Conservation (phyloP, 441 rosid species). For the Theobroma grandiflorum region DNA sequence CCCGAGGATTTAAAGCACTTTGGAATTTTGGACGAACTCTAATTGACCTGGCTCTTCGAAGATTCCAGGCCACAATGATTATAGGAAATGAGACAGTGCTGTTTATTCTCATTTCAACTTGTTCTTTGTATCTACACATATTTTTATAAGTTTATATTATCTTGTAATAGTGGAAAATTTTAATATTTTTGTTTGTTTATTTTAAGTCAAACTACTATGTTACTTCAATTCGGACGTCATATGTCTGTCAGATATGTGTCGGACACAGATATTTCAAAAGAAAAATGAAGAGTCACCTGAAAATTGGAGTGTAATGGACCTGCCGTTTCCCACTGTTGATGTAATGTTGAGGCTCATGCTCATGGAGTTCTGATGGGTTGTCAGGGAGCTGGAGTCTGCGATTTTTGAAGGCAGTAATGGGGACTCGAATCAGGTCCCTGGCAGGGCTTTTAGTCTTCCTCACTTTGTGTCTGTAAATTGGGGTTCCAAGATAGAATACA, state of each 20-base stretch:
- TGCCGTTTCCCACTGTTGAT: constrained; percentile 62
- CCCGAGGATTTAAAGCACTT: constrained; percentile 22
- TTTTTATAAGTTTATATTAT: not conserved
- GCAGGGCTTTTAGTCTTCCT: constrained; percentile 69
- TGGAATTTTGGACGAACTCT: constrained; percentile 4
- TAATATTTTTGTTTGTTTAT: not conserved
- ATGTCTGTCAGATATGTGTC: too few relatives aligned
- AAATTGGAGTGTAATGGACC: constrained; percentile 64
- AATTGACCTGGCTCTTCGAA: not conserved
- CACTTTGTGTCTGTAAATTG: constrained; percentile 78
- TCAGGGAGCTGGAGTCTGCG: constrained; percentile 62
- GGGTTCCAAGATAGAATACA: constrained; percentile 81
- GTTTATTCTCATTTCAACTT: not conserved
- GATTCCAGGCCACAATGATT: constrained; percentile 31
- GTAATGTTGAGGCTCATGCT: constrained; percentile 63
- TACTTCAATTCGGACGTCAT: too few relatives aligned
- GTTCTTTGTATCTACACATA: not conserved
- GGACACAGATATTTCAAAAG: not conserved
- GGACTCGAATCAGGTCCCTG: constrained; percentile 63
- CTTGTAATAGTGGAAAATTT: not conserved
- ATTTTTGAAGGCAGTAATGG: constrained; percentile 59
- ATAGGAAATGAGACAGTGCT: not conserved
- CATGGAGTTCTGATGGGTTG: constrained; percentile 61
- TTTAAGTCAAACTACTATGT: too few relatives aligned
- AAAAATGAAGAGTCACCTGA: constrained; percentile 49